Evolutionary conservation across 768 basidiomycete species (phyloP).

Genomic region (Termitomyces sp.): DNA sequence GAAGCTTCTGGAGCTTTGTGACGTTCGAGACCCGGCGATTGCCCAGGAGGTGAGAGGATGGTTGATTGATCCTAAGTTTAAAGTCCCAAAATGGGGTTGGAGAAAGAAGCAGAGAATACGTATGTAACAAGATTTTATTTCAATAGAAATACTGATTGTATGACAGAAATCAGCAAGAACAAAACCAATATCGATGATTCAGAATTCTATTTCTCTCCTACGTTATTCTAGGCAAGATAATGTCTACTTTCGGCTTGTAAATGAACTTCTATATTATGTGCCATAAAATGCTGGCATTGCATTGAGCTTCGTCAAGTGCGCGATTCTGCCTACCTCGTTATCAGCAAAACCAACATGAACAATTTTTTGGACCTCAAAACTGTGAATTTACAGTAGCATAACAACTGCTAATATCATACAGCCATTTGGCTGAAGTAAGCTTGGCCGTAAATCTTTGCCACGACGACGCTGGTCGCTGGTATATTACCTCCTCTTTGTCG

Average conservation of each 20-base stretch:
- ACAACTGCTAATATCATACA: no score
- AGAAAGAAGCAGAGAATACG: constrained; percentile 31
- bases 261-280: neutral
- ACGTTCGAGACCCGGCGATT: constrained; percentile 20
- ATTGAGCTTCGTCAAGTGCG: neutral
- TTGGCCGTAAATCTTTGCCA: neutral
- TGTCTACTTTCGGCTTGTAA: neutral
- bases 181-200: neutral
- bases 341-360: neutral
- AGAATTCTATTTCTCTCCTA: constrained; percentile 9
- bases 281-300: neutral
- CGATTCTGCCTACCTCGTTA: neutral
- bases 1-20: constrained; percentile 20
- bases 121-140: constrained; percentile 15
- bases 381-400: no score
- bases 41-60: constrained; percentile 23
- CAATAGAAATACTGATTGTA: neutral
- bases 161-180: constrained; percentile 3
- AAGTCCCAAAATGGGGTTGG: constrained; percentile 36
- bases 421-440: no score
- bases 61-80: constrained; percentile 23
- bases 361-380: neutral
- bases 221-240: constrained; percentile 4
- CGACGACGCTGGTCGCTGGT: neutral
- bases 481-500: neutral